These are phyloP conservation scores for Coniferiporia sulphurascens DNA, from an alignment of 1,284 basidiomycete genomes.

Conservation along the genomic window DNA sequence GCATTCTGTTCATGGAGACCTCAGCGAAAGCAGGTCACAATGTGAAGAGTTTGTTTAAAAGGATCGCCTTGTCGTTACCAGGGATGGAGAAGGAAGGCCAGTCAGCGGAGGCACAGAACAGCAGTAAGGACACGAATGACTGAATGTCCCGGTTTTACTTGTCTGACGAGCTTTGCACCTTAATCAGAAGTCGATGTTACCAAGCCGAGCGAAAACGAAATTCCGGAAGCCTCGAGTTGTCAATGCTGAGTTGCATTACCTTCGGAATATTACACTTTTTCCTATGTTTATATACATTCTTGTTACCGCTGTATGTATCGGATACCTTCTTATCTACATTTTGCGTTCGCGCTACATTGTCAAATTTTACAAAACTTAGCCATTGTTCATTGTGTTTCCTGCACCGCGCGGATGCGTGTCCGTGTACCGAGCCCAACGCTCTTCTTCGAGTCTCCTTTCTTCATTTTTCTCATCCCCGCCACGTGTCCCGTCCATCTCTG, in stretches of 20 bases:
- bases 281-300: conserved; percentile 14
- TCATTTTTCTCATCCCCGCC: conserved; percentile 72
- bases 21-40: conserved; percentile 99
- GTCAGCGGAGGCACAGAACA: conserved; percentile 58
- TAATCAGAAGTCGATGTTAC: conserved; percentile 76
- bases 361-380: conserved; percentile 37
- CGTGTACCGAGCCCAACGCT: conserved; percentile 82
- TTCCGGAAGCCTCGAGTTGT: conserved; percentile 76
- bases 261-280: conserved; percentile 6
- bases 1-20: conserved; percentile 99
- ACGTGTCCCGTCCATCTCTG: conserved; percentile 79
- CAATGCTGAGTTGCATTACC: conserved; percentile 46
- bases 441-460: conserved; percentile 75
- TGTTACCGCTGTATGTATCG: conserved; percentile 6
- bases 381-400: conserved; percentile 94
- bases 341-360: conserved; percentile 17
- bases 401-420: conserved; percentile 79
- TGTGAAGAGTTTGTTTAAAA: conserved; percentile 98
- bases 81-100: conserved; percentile 88
- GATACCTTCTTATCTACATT: conserved; percentile 10
- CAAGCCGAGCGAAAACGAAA: conserved; percentile 51
- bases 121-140: conserved; percentile 45
- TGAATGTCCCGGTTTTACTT: not conserved
- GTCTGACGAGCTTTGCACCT: not conserved
- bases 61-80: conserved; percentile 97